A percentile compares a stretch with the other conserved stretches of the same genome.
These are phyloP conservation scores for Erodium texanum DNA, from an alignment of 441 rosid species.

Conservation along the genomic window DNA sequence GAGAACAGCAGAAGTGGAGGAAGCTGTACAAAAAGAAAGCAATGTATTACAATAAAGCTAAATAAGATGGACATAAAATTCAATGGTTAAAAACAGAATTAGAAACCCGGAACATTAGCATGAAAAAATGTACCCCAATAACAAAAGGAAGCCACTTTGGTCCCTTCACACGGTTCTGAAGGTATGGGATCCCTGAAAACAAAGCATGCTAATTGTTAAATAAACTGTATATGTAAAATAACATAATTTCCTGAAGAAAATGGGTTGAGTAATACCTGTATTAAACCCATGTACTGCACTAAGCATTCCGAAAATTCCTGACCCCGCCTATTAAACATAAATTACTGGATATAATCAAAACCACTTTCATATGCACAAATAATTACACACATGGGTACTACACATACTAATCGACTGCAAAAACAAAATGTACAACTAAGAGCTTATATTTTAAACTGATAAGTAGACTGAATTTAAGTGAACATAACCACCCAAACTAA, in stretches of 20 bases:
- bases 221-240: not conserved
- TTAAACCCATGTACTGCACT: not conserved
- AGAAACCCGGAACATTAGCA: conserved; percentile 8
- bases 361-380: not conserved
- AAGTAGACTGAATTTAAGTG: not conserved
- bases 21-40: conserved; percentile 36
- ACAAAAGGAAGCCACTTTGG: conserved; percentile 82
- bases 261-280: not conserved
- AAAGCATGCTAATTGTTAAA: not conserved
- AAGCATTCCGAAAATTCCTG: not conserved
- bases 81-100: conserved; percentile 14
- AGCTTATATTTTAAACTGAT: not conserved
- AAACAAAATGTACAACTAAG: not conserved
- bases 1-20: conserved; percentile 43
- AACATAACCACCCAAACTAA: not conserved
- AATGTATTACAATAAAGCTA: not conserved
- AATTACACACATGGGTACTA: not conserved
- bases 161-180: conserved; percentile 61
- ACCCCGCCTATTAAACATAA: conserved; percentile 2
- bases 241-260: not conserved
- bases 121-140: conserved; percentile 45
- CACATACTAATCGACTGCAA: not conserved
- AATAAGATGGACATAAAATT: conserved; percentile 38
- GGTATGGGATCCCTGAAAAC: conserved; percentile 61
- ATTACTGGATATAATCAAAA: not conserved